A percentile compares a stretch with the other conserved stretches of the same genome.
Conservation (phyloP, 371 early-diverging fungal genomes). For the Edhazardia aedis region DNA sequence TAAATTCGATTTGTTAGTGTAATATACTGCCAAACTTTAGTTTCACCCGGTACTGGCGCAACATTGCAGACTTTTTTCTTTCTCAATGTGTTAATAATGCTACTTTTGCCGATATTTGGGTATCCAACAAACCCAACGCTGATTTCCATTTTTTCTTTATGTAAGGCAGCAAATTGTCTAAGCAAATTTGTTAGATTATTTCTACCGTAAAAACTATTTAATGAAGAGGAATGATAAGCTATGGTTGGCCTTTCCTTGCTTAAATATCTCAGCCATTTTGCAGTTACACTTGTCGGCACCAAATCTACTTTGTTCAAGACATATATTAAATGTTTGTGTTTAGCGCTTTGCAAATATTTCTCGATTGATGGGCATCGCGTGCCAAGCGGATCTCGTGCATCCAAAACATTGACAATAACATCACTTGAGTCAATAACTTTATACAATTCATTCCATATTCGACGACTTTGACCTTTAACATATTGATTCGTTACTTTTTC, state of each 20-base stretch:
- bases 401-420: constrained; percentile 84
- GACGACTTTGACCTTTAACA: constrained; percentile 72
- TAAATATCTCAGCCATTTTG: constrained; percentile 69
- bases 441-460: constrained; percentile 96
- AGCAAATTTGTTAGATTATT: constrained; percentile 80
- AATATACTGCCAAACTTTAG: constrained; percentile 98
- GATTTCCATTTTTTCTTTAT: constrained; percentile 82
- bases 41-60: constrained; percentile 95
- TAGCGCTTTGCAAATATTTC: constrained; percentile 68
- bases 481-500: no score
- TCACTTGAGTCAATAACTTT: constrained; percentile 95
- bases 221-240: constrained; percentile 75
- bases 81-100: constrained; percentile 88
- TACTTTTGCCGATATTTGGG: constrained; percentile 65
- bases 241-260: constrained; percentile 75
- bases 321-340: constrained; percentile 83
- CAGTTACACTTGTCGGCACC: constrained; percentile 93
- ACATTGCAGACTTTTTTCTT: constrained; percentile 84
- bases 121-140: constrained; percentile 87
- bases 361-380: constrained; percentile 76
- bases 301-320: constrained; percentile 98
- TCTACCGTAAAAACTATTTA: constrained; percentile 89
- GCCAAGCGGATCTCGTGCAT: constrained; percentile 88
- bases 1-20: constrained; percentile 90
- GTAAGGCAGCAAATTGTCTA: constrained; percentile 74